These are phyloP conservation scores for Claviceps sp. DNA, from an alignment of 2,329 filamentous ascomycete genomes.

Conservation along the genomic window DNA sequence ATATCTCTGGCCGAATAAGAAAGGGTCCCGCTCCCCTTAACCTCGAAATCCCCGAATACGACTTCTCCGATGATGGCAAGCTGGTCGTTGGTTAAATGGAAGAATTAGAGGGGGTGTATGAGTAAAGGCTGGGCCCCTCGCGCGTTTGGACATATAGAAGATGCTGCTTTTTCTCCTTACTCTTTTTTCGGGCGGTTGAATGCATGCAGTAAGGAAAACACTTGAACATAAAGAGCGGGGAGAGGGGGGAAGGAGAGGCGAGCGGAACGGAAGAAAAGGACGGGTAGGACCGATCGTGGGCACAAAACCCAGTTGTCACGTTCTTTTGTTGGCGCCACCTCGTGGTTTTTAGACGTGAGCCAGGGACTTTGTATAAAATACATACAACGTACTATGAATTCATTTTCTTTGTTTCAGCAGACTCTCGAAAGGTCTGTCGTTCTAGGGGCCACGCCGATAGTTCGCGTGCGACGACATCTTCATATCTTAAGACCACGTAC, in stretches of 20 bases:
- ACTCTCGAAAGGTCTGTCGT: too few species aligned
- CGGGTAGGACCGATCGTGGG: background rate
- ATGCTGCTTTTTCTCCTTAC: background rate
- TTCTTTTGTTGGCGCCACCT: constrained; percentile 13
- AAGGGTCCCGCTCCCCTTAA: constrained; percentile 96
- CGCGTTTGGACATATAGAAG: constrained; percentile 7
- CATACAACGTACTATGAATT: constrained; percentile 19
- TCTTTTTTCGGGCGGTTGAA: background rate
- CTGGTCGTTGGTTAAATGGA: constrained; percentile 76
- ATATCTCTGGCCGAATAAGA: constrained; percentile 96
- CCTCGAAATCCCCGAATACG: constrained; percentile 86
- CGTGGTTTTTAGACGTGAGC: constrained; percentile 23
- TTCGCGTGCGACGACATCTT: too few species aligned
- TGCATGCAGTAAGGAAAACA: constrained; percentile 8
- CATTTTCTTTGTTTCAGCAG: background rate
- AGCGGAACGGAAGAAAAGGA: background rate
- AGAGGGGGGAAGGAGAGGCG: constrained; percentile 7
- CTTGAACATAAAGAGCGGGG: constrained; percentile 1
- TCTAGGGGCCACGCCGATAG: too few species aligned
- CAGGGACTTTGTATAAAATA: constrained; percentile 22
- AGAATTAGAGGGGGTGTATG: constrained; percentile 8
- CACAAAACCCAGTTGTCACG: constrained; percentile 1
- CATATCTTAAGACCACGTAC: too few species aligned
- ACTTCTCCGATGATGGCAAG: constrained; percentile 80
- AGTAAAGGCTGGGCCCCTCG: constrained; percentile 7